Evolutionary conservation across 805 yeast genomes (phyloP), one percentile per base, ranked within the genome.

Genomic region (Candida schatavii): DNA sequence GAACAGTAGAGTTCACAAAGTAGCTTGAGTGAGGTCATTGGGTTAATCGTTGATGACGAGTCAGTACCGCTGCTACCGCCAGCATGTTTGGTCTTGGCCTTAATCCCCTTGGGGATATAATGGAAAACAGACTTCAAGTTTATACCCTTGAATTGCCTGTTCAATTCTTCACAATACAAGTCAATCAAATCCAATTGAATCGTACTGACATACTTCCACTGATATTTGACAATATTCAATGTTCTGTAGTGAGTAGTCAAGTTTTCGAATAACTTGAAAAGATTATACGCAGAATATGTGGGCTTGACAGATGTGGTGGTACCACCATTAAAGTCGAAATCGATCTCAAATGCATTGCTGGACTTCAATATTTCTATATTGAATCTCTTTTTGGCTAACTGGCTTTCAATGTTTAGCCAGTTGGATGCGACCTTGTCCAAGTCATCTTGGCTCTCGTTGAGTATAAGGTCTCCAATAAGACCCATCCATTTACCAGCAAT

Each of bases 111-210:
- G 1, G 74, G 69, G 4, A 70, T 59, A 27, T 64, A 57, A 19
- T 61, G 56, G 35, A 66, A 45, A 5, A 66, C 61, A 25, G 56
- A 49, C 46, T 59, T 65, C 55, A 50, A 62, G 35, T 56, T 56
- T 46, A 75, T 70, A 2, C 70, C 68, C 25, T 66, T 63, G 23
- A 72, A 59, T 13, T 74, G 68, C 11, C 62, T 65, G 28, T 65
- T 58, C 29, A 81, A 55, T 11, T 64, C 62, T 5, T 62, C 66
- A 45, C 66, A 68, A 52, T 81, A 83, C 31, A 61, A 62, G 39
- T 81, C 83, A 21, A 84, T 52, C 21, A 85, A 53, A 19, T 69
- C 66, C 34, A 83, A 55, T 55, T 84, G 90, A 34, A 84, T 75
- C 18, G 73, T 76, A 15, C 78, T 64, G 5, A 83, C 64, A 46